Conservation (phyloP, 768 basidiomycete genomes). For the Trametes sanguinea region DNA sequence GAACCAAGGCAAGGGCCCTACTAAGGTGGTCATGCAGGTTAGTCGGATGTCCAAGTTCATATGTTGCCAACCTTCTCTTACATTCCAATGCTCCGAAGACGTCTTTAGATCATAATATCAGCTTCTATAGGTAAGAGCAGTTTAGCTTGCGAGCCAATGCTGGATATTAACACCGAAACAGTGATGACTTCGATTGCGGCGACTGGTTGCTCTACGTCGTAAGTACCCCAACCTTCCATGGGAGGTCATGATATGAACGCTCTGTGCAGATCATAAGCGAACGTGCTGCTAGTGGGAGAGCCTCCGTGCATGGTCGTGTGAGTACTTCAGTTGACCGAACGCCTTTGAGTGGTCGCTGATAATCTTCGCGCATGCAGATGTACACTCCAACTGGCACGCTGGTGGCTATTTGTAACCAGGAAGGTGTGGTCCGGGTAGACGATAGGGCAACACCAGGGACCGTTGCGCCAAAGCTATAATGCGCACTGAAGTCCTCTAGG, state of each 20-base stretch:
- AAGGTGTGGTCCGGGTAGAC: constrained; percentile 69
- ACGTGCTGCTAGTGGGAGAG: constrained; percentile 64
- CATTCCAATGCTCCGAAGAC: constrained; percentile 43
- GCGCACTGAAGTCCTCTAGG: too few relatives aligned
- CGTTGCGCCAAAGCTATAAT: constrained; percentile 39
- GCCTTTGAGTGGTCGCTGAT: background rate
- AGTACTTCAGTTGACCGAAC: constrained; percentile 26
- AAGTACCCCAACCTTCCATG: constrained; percentile 27
- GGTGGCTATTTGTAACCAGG: constrained; percentile 78
- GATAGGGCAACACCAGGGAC: constrained; percentile 23
- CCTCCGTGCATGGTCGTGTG: constrained; percentile 71
- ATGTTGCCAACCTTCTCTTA: background rate
- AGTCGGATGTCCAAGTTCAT: constrained; percentile 28
- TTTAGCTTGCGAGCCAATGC: background rate
- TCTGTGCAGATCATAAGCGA: constrained; percentile 60
- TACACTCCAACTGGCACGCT: constrained; percentile 67
- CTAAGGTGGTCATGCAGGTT: constrained; percentile 66
- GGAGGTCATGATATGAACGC: background rate
- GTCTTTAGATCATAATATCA: constrained; percentile 77
- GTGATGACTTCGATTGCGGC: constrained; percentile 73
- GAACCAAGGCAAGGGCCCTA: constrained; percentile 27
- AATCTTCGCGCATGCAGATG: constrained; percentile 43
- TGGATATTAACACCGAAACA: constrained; percentile 30
- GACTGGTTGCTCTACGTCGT: constrained; percentile 84
- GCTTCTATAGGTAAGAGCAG: constrained; percentile 67